phyloP scores from a whole-genome alignment of 306 rosid species.

The Sicyos edulis region DNA sequence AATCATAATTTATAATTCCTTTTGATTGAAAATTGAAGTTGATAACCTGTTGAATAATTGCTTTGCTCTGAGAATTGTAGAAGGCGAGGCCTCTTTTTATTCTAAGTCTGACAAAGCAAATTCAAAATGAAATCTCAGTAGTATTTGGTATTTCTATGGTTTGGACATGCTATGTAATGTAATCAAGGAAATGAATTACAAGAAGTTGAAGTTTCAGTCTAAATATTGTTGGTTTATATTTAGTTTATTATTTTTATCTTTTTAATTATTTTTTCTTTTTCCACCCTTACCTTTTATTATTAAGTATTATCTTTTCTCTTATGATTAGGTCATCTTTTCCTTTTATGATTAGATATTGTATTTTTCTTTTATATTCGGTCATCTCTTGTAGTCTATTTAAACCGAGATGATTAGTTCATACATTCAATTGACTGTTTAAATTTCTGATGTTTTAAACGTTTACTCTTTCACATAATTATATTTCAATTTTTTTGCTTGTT shows the following conservation, averaged over 20 bases:
- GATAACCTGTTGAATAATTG: neutral
- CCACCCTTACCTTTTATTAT: too few species aligned
- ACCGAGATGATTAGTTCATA: neutral
- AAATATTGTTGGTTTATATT: too few species aligned
- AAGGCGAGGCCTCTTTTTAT: neutral
- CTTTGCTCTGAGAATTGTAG: conserved; percentile 8
- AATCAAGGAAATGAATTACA: neutral
- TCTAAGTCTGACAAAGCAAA: neutral
- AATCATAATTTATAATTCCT: neutral
- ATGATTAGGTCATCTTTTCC: too few species aligned
- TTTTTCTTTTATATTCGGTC: too few species aligned
- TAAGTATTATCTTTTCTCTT: too few species aligned
- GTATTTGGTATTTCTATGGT: neutral
- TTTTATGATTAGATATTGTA: too few species aligned
- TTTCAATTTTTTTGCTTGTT: too few species aligned
- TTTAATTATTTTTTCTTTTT: too few species aligned
- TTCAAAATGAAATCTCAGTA: neutral
- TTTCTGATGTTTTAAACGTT: neutral
- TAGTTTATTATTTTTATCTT: too few species aligned
- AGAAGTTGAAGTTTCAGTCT: neutral
- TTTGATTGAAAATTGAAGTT: neutral
- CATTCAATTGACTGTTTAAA: neutral
- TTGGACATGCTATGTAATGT: neutral
- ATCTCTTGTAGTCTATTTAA: too few species aligned
- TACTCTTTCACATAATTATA: neutral